Evolutionary conservation across 345 rosid genomes (phyloP), one percentile per base, ranked within the genome.

Genomic region (Erodium maritimum): DNA sequence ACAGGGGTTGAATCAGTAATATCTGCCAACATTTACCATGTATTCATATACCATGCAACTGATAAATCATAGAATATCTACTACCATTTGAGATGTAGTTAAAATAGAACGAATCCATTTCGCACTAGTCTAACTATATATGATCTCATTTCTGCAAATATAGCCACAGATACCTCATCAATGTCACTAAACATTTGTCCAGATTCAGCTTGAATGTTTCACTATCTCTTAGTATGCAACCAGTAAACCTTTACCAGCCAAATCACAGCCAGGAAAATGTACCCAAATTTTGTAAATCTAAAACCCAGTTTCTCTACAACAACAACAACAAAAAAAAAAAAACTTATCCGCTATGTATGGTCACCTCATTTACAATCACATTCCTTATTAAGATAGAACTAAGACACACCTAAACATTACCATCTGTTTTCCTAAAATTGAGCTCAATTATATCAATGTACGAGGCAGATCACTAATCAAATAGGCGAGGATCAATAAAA

Each of bases 1-100:
- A 50, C 58, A 37, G 72, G 23, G 56, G 67, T 64, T 66, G 85
- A 75, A 57, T 50, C 53, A 57, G 68, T 60, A 55, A 71, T 77
- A 55, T 59, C 83, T 75, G 74, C 60, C 58, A 70, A 69, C 33
- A 73, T 23, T 19, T 12, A 61, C 56, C 23, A 1, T 18, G 11
- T 19, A 42, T 22, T 57, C 2, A 23, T 14, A 57, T 23, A 22
- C 46, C 37, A 17, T 21, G 17, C 24, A 54, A 5, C 19, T 55
- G 29, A 58, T 48, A 61, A 51, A n/a, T 21, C 17, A 17, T 19
- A 13, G 48, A 0, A 19, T 17, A 29, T 33, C 5, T 29, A 37
- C 9, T 18, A 55, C 37, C 24, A 51, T n/a, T 21, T 5, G 13
- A 46, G 7, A 17, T 20, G n/a, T 17, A 19, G 2, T 51, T 4